A percentile compares a stretch with the other conserved stretches of the same genome.
Evolutionary conservation across 75 land plant species (phyloP).

Genomic region (Larix kaempferi): DNA sequence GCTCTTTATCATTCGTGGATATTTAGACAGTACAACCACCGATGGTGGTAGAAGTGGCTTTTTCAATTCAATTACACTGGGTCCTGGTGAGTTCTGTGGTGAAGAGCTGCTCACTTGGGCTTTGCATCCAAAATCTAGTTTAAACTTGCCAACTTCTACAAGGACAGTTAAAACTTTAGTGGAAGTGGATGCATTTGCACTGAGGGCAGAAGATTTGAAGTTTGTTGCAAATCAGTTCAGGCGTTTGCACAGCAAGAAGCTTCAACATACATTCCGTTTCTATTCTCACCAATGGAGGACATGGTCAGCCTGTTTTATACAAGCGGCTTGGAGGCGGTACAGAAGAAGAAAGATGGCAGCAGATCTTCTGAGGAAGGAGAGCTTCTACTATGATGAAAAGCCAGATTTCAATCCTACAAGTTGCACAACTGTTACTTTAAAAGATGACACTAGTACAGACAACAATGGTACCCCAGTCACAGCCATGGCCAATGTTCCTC

Average conservation of each 20-base stretch:
- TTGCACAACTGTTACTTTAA: background rate
- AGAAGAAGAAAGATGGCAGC: constrained; percentile 41
- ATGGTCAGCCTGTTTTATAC: constrained; percentile 82
- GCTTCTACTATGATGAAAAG: constrained; percentile 12
- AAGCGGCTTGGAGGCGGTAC: constrained; percentile 73
- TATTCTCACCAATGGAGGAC: constrained; percentile 87
- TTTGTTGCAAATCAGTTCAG: constrained; percentile 79
- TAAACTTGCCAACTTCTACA: constrained; percentile 72
- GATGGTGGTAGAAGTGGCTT: constrained; percentile 74
- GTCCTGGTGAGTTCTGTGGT: constrained; percentile 87
- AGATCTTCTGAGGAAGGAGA: constrained; percentile 27
- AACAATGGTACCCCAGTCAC: background rate
- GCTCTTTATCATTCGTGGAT: constrained; percentile 84
- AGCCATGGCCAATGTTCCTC: background rate
- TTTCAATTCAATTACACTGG: constrained; percentile 64
- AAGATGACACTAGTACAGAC: constrained; percentile 1
- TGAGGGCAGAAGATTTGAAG: constrained; percentile 74
- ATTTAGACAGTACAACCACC: constrained; percentile 72
- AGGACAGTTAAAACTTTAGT: constrained; percentile 54
- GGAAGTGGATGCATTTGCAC: constrained; percentile 79
- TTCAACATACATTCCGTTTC: constrained; percentile 76
- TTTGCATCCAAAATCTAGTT: constrained; percentile 47
- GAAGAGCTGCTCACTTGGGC: constrained; percentile 92
- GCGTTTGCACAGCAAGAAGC: constrained; percentile 64
- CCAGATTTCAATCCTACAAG: constrained; percentile 3